Percentiles rank a stretch among this genome's conserved stretches.
phyloP scores from a whole-genome alignment of 1,139 yeast genomes.

The Debaryomycetaceae sp. region DNA sequence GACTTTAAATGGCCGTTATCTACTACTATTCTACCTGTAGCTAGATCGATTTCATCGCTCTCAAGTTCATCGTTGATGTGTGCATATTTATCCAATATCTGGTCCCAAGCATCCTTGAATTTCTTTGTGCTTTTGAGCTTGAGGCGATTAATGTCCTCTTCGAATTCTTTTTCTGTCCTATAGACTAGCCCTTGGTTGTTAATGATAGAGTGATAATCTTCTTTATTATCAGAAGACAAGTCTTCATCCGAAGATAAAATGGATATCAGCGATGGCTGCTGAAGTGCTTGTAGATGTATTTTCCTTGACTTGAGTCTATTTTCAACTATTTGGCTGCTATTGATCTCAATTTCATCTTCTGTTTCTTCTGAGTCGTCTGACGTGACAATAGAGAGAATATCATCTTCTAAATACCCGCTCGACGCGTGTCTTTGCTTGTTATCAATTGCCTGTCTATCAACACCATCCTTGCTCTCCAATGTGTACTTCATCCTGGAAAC shows the following conservation, averaged over 20 bases:
- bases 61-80: slow-evolving; percentile 46
- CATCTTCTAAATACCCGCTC: neutral
- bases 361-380: neutral
- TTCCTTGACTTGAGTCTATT: neutral
- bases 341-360: neutral
- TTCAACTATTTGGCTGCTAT: neutral
- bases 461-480: neutral
- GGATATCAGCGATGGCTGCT: slow-evolving; percentile 12
- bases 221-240: slow-evolving; percentile 5
- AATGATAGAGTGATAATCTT: slow-evolving; percentile 4
- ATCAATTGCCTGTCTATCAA: neutral
- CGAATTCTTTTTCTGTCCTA: slow-evolving; percentile 14
- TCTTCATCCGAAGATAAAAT: slow-evolving; percentile 13
- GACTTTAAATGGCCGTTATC: slow-evolving; percentile 66
- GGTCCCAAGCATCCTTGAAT: slow-evolving; percentile 49
- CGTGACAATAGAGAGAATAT: neutral
- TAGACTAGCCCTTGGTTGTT: slow-evolving; percentile 3
- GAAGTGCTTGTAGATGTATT: neutral
- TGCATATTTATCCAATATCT: slow-evolving; percentile 54
- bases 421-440: neutral
- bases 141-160: slow-evolving; percentile 20
- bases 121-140: slow-evolving; percentile 26
- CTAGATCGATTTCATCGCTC: slow-evolving; percentile 65
- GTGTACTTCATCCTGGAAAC: neutral
- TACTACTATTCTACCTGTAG: slow-evolving; percentile 54